Evolutionary conservation across 148 eudicot genomes (phyloP), one percentile per base, ranked within the genome.

Genomic region (Diospyros lotus): DNA sequence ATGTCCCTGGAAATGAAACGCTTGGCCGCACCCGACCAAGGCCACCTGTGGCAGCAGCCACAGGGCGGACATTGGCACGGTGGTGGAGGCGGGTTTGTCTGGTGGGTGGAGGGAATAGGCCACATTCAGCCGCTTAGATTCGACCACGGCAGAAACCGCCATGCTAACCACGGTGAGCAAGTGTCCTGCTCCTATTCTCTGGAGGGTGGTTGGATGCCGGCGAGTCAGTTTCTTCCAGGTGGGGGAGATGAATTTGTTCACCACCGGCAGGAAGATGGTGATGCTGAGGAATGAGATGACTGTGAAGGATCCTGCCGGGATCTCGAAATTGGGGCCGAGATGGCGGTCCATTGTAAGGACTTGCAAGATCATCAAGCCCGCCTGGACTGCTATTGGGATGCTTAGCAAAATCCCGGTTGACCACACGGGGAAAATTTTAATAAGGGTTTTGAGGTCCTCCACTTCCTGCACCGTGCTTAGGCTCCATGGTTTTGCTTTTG

Each of bases 371-470:
- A 79, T 50, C 53, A 91, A 53, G 77, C 97, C 86, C 3, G 58
- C n/a, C 44, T 82, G 89, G 54, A 87, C 84, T 39, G 84, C 87
- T 0, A 87, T 54, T 10, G 84, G 86, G 43, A 87, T 87, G 81
- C 85, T 66, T 56, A 89, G 51, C 17, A 89, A 62, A 6, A 93
- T 79, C 38, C 91, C 86, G 41, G 86, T 86, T n/a, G 93, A 84
- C 94, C 98, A 93, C 12, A 91, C 60, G 41, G 98, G 98, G 39
- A 83, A 10, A 9, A 93, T 63, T 81, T 79, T 89, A 52, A 91
- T 76, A 7, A 91, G 55, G 72, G 73, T 68, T 77, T 86, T 86
- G 41, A 86, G 76, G 51, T 81, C 82, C 66, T 83, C 87, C 46
- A 83, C 81, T 77, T 86, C 81, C 63, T 79, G 75, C 8, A 86